A percentile compares a stretch with the other conserved stretches of the same genome.
These are phyloP conservation scores for Poteriospumella lacustris DNA, from an alignment of 108 stramenopile species.

Conservation along the genomic window DNA sequence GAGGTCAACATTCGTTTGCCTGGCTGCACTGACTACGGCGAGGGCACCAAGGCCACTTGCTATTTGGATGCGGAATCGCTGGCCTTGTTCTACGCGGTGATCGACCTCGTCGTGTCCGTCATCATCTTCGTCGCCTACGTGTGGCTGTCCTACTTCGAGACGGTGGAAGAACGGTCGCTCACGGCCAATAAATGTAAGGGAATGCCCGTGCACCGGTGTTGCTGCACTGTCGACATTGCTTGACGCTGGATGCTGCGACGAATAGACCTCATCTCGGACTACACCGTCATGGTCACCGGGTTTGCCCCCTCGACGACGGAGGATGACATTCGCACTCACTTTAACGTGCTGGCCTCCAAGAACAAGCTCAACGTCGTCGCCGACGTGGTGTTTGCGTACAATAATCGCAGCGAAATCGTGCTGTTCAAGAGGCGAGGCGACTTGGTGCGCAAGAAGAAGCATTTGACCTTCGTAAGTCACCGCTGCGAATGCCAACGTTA, in stretches of 20 bases:
- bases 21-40: constrained; percentile 48
- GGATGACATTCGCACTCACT: constrained; percentile 50
- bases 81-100: constrained; percentile 44
- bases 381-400: constrained; percentile 59
- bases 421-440: constrained; percentile 55
- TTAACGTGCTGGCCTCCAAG: constrained; percentile 38
- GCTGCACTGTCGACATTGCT: too few species aligned
- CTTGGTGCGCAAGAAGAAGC: constrained; percentile 27
- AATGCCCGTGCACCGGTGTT: too few species aligned
- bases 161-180: constrained; percentile 47
- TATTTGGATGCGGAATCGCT: constrained; percentile 34
- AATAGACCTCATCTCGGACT: too few species aligned
- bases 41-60: constrained; percentile 44
- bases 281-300: constrained; percentile 49
- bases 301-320: constrained; percentile 56
- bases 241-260: too few species aligned
- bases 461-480: too few species aligned
- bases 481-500: too few species aligned
- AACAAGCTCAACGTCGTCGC: neutral
- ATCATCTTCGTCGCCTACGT: constrained; percentile 56
- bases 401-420: constrained; percentile 55
- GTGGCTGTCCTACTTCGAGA: constrained; percentile 59
- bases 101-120: constrained; percentile 49
- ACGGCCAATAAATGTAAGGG: constrained; percentile 43
- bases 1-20: neutral